Conservation (phyloP, 164 flowering plant species). For the Vitis vinifera region DNA sequence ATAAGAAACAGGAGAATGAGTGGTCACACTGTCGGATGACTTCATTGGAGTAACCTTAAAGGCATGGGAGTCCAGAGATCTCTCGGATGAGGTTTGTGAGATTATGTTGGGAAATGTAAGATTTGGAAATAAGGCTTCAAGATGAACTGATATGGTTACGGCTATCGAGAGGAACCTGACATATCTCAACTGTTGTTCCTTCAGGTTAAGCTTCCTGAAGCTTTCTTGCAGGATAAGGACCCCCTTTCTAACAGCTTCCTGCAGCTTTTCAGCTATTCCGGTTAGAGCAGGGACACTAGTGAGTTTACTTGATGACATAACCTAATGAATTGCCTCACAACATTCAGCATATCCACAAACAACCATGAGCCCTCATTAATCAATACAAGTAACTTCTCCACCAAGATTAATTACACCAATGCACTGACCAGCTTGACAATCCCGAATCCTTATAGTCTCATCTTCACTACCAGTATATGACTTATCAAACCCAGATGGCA, state of each 20-base stretch:
- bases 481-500: slow-evolving; percentile 81
- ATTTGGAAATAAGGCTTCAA: neutral
- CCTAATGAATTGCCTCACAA: slow-evolving; percentile 45
- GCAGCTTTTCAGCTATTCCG: no score
- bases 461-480: slow-evolving; percentile 79
- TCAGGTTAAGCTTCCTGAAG: no score
- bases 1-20: slow-evolving; percentile 12
- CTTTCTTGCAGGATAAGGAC: no score
- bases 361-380: slow-evolving; percentile 97
- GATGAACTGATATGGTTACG: no score
- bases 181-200: no score
- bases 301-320: no score
- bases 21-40: slow-evolving; percentile 41
- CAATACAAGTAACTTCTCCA: slow-evolving; percentile 83
- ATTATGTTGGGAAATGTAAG: neutral
- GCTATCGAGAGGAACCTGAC: no score
- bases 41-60: slow-evolving; percentile 11
- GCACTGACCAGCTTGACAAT: slow-evolving; percentile 94
- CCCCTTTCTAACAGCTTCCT: no score
- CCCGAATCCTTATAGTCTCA: slow-evolving; percentile 71
- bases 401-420: slow-evolving; percentile 56
- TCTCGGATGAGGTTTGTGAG: neutral
- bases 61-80: slow-evolving; percentile 5
- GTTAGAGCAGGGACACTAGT: no score
- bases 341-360: slow-evolving; percentile 79